Percentiles rank a stretch among this genome's conserved stretches.
Evolutionary conservation across 2,329 filamentous ascomycete species (phyloP).

Genomic region (Arthrobotrys entomopaga): DNA sequence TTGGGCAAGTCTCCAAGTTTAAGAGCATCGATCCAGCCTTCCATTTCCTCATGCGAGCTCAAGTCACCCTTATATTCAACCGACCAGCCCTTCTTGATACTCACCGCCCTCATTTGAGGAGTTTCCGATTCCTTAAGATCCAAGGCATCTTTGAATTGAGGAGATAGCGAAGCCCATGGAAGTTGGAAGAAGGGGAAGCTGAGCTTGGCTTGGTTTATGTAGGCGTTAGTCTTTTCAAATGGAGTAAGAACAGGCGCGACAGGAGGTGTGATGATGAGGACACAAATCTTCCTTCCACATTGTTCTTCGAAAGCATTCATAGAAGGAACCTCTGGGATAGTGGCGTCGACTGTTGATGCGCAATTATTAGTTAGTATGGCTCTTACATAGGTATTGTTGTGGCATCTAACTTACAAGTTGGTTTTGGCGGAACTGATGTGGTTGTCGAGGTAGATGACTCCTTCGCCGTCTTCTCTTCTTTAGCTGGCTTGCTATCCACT

Average conservation of each 20-base stretch:
- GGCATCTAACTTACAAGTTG: conserved; percentile 60
- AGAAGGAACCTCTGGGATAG: conserved; percentile 75
- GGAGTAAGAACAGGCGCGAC: conserved; percentile 69
- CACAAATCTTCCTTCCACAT: conserved; percentile 67
- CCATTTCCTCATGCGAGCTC: conserved; percentile 72
- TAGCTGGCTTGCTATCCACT: conserved; percentile 67
- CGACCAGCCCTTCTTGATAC: conserved; percentile 88
- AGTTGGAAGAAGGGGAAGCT: conserved; percentile 87
- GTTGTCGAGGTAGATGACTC: conserved; percentile 52
- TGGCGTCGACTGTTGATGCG: conserved; percentile 67
- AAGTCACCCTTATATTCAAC: conserved; percentile 72
- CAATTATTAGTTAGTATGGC: conserved; percentile 60
- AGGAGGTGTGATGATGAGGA: conserved; percentile 64
- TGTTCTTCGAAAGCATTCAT: conserved; percentile 72
- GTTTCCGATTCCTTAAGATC: conserved; percentile 72
- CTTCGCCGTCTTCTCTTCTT: conserved; percentile 64
- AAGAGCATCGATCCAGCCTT: conserved; percentile 90
- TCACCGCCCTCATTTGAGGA: conserved; percentile 72
- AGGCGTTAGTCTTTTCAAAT: conserved; percentile 75
- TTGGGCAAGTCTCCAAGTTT: conserved; percentile 87
- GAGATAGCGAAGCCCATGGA: conserved; percentile 69
- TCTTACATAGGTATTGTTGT: neutral
- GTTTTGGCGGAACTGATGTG: conserved; percentile 61
- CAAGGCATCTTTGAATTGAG: conserved; percentile 70
- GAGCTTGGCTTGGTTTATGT: conserved; percentile 62